Evolutionary conservation across 441 rosid genomes (phyloP).

Genomic region (Lepidium campestre): DNA sequence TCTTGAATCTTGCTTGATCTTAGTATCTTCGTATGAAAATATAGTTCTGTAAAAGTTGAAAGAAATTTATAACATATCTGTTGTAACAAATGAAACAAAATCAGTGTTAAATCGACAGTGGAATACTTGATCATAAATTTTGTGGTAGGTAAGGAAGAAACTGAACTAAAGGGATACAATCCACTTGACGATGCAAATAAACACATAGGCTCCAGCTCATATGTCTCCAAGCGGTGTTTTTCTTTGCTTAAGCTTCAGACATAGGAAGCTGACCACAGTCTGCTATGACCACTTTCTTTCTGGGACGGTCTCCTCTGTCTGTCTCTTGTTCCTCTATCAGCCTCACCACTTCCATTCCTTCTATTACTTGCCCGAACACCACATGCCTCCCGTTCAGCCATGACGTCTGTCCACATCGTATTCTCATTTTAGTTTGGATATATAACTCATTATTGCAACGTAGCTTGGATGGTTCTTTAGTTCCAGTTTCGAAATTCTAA

Average conservation of each 20-base stretch:
- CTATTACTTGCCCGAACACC: conserved; percentile 92
- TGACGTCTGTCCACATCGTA: conserved; percentile 56
- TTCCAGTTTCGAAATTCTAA: background rate
- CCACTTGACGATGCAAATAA: background rate
- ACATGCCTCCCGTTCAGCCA: conserved; percentile 96
- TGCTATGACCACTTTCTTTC: conserved; percentile 67
- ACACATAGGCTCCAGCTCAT: conserved; percentile 1
- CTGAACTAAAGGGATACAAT: background rate
- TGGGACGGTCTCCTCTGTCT: conserved; percentile 93
- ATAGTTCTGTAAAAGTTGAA: too few species aligned
- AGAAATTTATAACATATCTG: background rate
- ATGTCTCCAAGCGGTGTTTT: background rate
- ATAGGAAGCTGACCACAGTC: conserved; percentile 93
- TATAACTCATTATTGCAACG: background rate
- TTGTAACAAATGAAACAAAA: background rate
- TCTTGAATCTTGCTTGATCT: too few species aligned
- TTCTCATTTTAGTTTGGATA: background rate
- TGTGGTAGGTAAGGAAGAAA: background rate
- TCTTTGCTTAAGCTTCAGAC: conserved; percentile 36
- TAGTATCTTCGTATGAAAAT: too few species aligned
- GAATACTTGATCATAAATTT: background rate
- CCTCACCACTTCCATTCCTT: conserved; percentile 89
- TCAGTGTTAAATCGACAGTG: background rate
- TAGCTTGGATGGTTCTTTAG: background rate
- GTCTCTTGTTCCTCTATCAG: conserved; percentile 86